These are phyloP conservation scores for Phytophthora niederhauseri DNA, from an alignment of 352 stramenopile genomes.

Conservation along the genomic window DNA sequence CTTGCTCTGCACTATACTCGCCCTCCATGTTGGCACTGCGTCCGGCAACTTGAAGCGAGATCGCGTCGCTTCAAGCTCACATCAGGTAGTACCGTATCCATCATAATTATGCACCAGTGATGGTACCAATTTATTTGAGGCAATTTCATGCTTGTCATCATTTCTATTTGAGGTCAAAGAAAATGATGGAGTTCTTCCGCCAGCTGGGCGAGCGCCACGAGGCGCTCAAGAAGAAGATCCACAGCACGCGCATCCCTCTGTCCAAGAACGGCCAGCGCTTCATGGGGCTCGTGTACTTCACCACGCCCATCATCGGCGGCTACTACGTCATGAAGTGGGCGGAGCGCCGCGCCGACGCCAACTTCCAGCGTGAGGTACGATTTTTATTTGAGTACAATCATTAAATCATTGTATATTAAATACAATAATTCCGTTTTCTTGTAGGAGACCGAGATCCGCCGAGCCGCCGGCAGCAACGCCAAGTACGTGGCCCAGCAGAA, in stretches of 20 bases:
- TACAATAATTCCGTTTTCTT: background rate
- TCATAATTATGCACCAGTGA: background rate
- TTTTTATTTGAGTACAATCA: background rate
- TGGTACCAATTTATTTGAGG: background rate
- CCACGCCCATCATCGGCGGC: slow-evolving; percentile 83
- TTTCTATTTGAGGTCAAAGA: slow-evolving; percentile 1
- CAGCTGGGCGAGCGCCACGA: slow-evolving; percentile 81
- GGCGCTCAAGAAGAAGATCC: slow-evolving; percentile 92
- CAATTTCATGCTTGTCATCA: background rate
- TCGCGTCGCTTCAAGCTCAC: slow-evolving; percentile 21
- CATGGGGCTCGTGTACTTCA: slow-evolving; percentile 93
- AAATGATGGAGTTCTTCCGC: slow-evolving; percentile 77
- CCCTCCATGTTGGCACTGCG: slow-evolving; percentile 7
- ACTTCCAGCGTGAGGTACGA: slow-evolving; percentile 74
- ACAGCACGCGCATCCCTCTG: slow-evolving; percentile 90
- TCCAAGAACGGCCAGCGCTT: slow-evolving; percentile 82
- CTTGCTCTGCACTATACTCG: background rate
- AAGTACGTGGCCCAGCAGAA: slow-evolving; percentile 74
- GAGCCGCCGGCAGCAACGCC: slow-evolving; percentile 48
- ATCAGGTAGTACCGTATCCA: background rate
- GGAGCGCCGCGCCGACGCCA: slow-evolving; percentile 67
- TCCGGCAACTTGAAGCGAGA: background rate
- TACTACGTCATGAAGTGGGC: slow-evolving; percentile 95
- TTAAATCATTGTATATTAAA: slow-evolving; percentile 1
- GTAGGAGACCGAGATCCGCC: slow-evolving; percentile 73